These are phyloP conservation scores for Vicia villosa DNA, from an alignment of 306 rosid genomes.

Conservation along the genomic window DNA sequence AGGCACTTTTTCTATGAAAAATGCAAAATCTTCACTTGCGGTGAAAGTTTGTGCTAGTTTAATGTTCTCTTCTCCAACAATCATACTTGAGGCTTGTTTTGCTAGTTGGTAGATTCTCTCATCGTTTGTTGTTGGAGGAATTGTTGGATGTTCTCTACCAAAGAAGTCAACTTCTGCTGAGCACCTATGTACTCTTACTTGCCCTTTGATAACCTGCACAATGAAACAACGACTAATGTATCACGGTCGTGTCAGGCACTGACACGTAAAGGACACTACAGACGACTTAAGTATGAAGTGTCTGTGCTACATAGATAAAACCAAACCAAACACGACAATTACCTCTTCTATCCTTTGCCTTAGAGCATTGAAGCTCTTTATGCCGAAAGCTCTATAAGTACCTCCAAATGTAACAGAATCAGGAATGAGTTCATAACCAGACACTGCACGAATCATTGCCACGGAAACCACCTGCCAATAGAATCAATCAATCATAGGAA, in stretches of 20 bases:
- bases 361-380: slow-evolving; percentile 63
- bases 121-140: slow-evolving; percentile 73
- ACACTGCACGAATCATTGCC: slow-evolving; percentile 65
- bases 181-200: slow-evolving; percentile 79
- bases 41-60: slow-evolving; percentile 55
- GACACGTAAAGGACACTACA: too few relatives aligned
- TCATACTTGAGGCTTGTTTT: slow-evolving; percentile 48
- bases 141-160: slow-evolving; percentile 65
- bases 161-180: slow-evolving; percentile 61
- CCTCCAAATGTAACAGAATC: slow-evolving; percentile 71
- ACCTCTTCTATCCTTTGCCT: slow-evolving; percentile 89
- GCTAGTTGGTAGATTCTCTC: slow-evolving; percentile 62
- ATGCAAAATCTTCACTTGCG: slow-evolving; percentile 94
- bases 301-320: too few relatives aligned
- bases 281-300: too few relatives aligned
- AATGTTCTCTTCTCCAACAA: slow-evolving; percentile 69
- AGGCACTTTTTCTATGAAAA: slow-evolving; percentile 72
- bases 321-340: neutral
- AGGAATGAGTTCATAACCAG: slow-evolving; percentile 64
- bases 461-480: slow-evolving; percentile 85
- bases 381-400: slow-evolving; percentile 75
- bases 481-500: slow-evolving; percentile 9
- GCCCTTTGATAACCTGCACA: slow-evolving; percentile 66
- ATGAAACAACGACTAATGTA: neutral
- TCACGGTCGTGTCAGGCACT: too few relatives aligned